phyloP scores from a whole-genome alignment of 495 filamentous ascomycete species.

The Talaromyces stipitatus region DNA sequence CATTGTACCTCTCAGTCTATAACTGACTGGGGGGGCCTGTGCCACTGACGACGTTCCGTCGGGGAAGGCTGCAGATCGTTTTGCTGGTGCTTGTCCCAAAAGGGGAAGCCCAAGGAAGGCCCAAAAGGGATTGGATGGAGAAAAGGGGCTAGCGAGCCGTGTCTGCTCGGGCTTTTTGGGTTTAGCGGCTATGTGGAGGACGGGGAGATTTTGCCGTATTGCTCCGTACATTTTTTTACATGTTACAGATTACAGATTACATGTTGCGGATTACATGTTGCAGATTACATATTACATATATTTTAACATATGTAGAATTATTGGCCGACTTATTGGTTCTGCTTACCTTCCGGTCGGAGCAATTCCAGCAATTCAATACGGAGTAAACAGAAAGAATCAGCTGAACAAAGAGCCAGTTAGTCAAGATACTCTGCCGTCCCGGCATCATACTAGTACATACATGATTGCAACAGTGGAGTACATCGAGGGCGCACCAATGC shows the following conservation, averaged over 20 bases:
- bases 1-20: constrained; percentile 10
- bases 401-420: not conserved
- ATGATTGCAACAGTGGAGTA: not conserved
- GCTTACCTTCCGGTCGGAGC: no score
- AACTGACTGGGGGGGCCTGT: constrained; percentile 24
- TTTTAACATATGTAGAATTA: no score
- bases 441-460: not conserved
- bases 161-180: not conserved
- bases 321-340: no score
- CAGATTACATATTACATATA: no score
- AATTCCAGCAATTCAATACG: no score
- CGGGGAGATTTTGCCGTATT: constrained; percentile 1
- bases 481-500: no score
- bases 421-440: not conserved
- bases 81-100: not conserved
- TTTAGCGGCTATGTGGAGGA: not conserved
- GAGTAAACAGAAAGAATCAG: not conserved
- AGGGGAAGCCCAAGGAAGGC: not conserved
- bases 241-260: no score
- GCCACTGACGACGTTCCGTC: constrained; percentile 43
- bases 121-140: not conserved
- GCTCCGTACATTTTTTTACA: not conserved
- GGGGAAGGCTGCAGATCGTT: constrained; percentile 38
- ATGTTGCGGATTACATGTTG: no score
- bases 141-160: not conserved